phyloP scores from a whole-genome alignment of 257 asterid genomes.

The Solanum arcanum region DNA sequence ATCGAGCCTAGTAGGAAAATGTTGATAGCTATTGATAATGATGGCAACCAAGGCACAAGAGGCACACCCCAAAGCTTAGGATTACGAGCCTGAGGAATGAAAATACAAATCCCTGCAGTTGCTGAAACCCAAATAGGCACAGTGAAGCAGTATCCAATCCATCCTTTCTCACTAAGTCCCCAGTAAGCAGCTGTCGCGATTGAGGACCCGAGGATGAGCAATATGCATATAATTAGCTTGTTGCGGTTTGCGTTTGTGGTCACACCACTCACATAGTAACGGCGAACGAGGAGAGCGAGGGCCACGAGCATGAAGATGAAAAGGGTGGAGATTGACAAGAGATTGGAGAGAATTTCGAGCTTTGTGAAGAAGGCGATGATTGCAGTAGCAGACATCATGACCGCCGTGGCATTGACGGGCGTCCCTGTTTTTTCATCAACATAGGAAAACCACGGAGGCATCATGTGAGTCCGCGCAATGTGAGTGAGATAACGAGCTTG shows the following conservation, averaged over 20 bases:
- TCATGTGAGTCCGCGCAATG: conserved; percentile 58
- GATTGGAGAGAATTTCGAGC: conserved; percentile 29
- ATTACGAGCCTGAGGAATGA: conserved; percentile 36
- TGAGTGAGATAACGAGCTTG: conserved; percentile 70
- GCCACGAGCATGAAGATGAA: conserved; percentile 55
- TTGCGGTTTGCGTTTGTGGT: conserved; percentile 27
- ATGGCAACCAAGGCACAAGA: conserved; percentile 61
- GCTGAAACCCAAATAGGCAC: conserved; percentile 35
- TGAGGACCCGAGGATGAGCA: conserved; percentile 31
- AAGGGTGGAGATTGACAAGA: conserved; percentile 50
- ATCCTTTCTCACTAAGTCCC: conserved; percentile 28
- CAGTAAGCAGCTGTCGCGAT: conserved; percentile 36
- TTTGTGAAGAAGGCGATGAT: conserved; percentile 51
- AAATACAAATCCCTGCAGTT: conserved; percentile 21
- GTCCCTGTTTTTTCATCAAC: conserved; percentile 50
- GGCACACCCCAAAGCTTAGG: conserved; percentile 64
- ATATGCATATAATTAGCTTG: conserved; percentile 23
- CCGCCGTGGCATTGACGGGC: conserved; percentile 44
- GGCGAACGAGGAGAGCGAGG: conserved; percentile 38
- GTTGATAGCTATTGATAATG: conserved; percentile 44
- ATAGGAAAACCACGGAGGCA: conserved; percentile 70
- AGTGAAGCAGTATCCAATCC: conserved; percentile 38
- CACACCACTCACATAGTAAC: conserved; percentile 39
- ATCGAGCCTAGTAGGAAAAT: conserved; percentile 53
- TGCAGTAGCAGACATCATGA: conserved; percentile 42